Percentiles rank a stretch among this genome's conserved stretches.
Conservation (phyloP, 768 basidiomycete species). For the Cubamyces sp. region DNA sequence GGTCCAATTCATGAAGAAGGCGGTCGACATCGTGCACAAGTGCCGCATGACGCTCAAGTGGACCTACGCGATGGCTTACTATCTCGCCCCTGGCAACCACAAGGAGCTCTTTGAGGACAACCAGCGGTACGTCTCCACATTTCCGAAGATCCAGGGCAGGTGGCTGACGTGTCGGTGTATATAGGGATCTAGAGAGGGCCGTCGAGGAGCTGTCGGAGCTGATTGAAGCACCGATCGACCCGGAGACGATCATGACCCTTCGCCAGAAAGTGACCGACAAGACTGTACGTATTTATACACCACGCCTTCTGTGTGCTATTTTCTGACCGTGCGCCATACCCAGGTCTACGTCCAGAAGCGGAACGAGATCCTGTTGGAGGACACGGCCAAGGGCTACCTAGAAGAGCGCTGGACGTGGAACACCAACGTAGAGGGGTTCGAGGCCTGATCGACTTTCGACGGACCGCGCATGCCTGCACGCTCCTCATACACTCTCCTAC, state of each 20-base stretch:
- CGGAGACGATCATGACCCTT: slow-evolving; percentile 77
- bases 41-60: slow-evolving; percentile 97
- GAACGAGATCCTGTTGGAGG: slow-evolving; percentile 93
- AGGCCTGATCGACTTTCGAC: slow-evolving; percentile 29
- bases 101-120: slow-evolving; percentile 98
- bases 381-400: slow-evolving; percentile 87
- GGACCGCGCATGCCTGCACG: too few relatives aligned
- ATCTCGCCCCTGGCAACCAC: slow-evolving; percentile 85
- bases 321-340: neutral
- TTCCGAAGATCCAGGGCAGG: neutral
- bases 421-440: slow-evolving; percentile 68
- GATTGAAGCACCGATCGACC: slow-evolving; percentile 88
- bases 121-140: slow-evolving; percentile 64
- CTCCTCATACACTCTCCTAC: neutral
- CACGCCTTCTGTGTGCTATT: neutral
- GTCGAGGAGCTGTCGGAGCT: slow-evolving; percentile 95
- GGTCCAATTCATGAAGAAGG: slow-evolving; percentile 98
- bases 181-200: slow-evolving; percentile 88
- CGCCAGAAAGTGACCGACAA: slow-evolving; percentile 96
- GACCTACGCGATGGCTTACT: slow-evolving; percentile 99
- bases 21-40: slow-evolving; percentile 88
- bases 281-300: slow-evolving; percentile 60
- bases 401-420: slow-evolving; percentile 91
- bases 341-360: slow-evolving; percentile 96
- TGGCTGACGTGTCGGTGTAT: slow-evolving; percentile 13